Evolutionary conservation across 805 yeast species (phyloP).

Genomic region (Monosporozyma unispora): DNA sequence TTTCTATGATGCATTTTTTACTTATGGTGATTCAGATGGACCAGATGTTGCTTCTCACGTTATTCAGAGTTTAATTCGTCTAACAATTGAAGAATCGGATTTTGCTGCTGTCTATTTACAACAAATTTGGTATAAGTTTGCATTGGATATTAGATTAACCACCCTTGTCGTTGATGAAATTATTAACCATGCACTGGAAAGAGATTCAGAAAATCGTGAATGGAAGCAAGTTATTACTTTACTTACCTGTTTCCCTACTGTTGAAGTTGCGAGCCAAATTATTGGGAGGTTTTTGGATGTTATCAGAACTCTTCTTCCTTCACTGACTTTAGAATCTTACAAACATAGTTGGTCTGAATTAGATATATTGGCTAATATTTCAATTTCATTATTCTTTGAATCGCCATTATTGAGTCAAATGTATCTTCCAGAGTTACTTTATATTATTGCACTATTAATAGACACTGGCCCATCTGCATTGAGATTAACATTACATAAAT

Average conservation of each 20-base stretch:
- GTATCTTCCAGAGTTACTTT: conserved; percentile 61
- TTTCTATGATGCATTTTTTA: conserved; percentile 45
- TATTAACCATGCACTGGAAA: conserved; percentile 59
- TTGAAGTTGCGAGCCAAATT: conserved; percentile 57
- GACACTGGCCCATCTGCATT: conserved; percentile 43
- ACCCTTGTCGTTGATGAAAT: conserved; percentile 59
- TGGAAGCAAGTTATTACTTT: conserved; percentile 56
- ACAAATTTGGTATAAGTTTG: conserved; percentile 61
- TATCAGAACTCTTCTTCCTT: conserved; percentile 40
- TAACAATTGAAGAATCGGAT: conserved; percentile 40
- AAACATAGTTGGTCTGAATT: conserved; percentile 58
- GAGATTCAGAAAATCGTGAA: conserved; percentile 57
- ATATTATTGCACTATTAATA: conserved; percentile 48
- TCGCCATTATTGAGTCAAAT: conserved; percentile 48
- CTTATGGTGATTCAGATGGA: conserved; percentile 45
- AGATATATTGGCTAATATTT: conserved; percentile 51
- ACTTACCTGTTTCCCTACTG: conserved; percentile 53
- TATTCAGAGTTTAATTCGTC: conserved; percentile 49
- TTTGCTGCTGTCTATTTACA: conserved; percentile 45
- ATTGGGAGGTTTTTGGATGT: conserved; percentile 46
- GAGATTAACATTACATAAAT: conserved; percentile 47
- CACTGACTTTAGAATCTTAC: conserved; percentile 31
- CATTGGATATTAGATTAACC: conserved; percentile 48
- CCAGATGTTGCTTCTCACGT: conserved; percentile 48
- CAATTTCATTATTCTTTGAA: conserved; percentile 60